phyloP scores from a whole-genome alignment of 116 monocot species.

The Dioscorea cayenensis region DNA sequence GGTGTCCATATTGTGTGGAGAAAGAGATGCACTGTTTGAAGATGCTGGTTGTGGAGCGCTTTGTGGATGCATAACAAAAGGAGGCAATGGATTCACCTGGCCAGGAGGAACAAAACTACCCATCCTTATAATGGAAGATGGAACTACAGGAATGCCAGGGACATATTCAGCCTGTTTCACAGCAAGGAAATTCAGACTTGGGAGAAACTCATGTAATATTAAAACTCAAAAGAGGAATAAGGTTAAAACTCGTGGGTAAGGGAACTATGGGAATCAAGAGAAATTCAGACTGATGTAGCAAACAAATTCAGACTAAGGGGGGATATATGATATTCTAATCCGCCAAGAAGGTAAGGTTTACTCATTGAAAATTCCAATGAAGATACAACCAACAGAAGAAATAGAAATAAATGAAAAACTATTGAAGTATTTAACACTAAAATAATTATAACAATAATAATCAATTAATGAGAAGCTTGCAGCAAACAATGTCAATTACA shows the following conservation, averaged over 20 bases:
- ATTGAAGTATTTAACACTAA: too few species aligned
- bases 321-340: too few species aligned
- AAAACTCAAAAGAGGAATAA: not conserved
- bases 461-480: too few species aligned
- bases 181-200: conserved; percentile 9
- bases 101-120: conserved; percentile 44
- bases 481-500: too few species aligned
- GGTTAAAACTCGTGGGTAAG: not conserved
- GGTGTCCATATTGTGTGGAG: conserved; percentile 39
- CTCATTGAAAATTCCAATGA: too few species aligned
- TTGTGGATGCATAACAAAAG: conserved; percentile 76
- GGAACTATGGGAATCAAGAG: too few species aligned
- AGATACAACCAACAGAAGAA: too few species aligned
- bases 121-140: conserved; percentile 49
- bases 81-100: conserved; percentile 54
- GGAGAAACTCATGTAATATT: not conserved
- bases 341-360: too few species aligned
- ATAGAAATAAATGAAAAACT: too few species aligned
- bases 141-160: conserved; percentile 31
- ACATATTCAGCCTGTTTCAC: conserved; percentile 40
- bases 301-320: too few species aligned
- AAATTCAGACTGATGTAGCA: too few species aligned
- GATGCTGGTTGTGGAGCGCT: conserved; percentile 40
- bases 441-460: too few species aligned
- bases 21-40: conserved; percentile 32